phyloP scores from a whole-genome alignment of 441 rosid genomes.

The Biscutella laevigata region DNA sequence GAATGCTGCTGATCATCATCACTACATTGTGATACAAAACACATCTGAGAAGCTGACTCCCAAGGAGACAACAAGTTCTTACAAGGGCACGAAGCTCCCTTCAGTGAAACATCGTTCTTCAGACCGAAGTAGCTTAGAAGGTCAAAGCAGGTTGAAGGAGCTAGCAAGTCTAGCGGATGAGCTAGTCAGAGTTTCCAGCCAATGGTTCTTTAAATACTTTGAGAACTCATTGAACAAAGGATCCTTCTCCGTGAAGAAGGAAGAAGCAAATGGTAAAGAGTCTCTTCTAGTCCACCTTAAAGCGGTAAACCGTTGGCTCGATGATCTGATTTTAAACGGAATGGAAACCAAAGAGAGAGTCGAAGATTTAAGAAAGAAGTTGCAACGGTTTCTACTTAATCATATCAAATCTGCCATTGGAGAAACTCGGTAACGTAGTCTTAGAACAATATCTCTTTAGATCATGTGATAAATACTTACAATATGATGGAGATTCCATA shows the following conservation, averaged over 20 bases:
- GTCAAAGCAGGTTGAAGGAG: slow-evolving; percentile 28
- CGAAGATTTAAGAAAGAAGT: slow-evolving; percentile 35
- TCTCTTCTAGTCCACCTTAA: slow-evolving; percentile 32
- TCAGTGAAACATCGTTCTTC: slow-evolving; percentile 1
- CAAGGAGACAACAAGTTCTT: slow-evolving; percentile 21
- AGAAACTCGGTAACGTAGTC: neutral
- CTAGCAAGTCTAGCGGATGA: slow-evolving; percentile 32
- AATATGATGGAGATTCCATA: neutral
- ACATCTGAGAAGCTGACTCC: slow-evolving; percentile 13
- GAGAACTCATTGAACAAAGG: slow-evolving; percentile 32
- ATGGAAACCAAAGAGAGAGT: slow-evolving; percentile 24
- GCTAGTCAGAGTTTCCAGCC: slow-evolving; percentile 31
- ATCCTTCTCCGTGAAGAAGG: slow-evolving; percentile 20
- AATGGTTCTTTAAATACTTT: slow-evolving; percentile 44
- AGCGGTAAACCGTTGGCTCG: slow-evolving; percentile 35
- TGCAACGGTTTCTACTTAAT: slow-evolving; percentile 31
- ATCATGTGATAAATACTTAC: neutral
- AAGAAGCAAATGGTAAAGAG: slow-evolving; percentile 27
- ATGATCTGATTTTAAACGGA: slow-evolving; percentile 22
- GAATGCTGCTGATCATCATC: slow-evolving; percentile 16
- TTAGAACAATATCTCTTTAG: neutral
- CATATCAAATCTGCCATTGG: slow-evolving; percentile 27
- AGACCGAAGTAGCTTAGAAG: slow-evolving; percentile 13
- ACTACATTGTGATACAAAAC: slow-evolving; percentile 26
- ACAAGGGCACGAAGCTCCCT: slow-evolving; percentile 8